Base-by-base conservation (phyloP, 306 rosid genomes). In the Lagenaria siceraria region DNA sequence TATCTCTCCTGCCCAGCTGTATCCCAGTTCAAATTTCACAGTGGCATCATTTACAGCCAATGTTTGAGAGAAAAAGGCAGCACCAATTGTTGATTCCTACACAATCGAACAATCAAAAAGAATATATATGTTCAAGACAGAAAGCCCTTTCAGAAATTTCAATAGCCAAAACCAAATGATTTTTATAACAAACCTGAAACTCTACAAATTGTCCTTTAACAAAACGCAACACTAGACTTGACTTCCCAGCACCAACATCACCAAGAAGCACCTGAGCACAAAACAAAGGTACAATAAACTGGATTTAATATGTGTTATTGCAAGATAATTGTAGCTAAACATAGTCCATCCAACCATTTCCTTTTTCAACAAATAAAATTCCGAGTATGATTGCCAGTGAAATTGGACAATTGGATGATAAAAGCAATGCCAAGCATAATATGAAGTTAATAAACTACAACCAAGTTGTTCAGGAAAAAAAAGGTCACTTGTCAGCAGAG, bases 1-100 rank as follows among this genome's bases (percentile, higher is more conserved):
- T 87, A 87, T 71, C 90, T 81, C 81, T 87, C 90, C 75, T 87
- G 90, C 81, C 90, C 90, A 9, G 90, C 90, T 69, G 90, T 87
- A 54, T 87, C 90, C 90, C 90, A 87, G 79, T 83, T 87, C 90
- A 75, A 87, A 87, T 72, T 87, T 87, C 22, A 87, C 91, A 70
- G 91, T 87, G 29, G 89, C 89, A 22, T 87, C 91, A 78, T 87
- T 85, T 46, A 87, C 91, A 11, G 91, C 91, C 83, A 87, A 85
- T 33, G 91, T 85, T 85, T 87, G 91, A 21, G 91, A 87, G 83
- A 87, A 87, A 79, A 87, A 87, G 27, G 91, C 91, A 80, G 91
- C 91, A 36, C 91, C 91, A 25, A 87, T 87, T 7, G 91, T 87
- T 12, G 91, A 87, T 85, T 87, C 91, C 91, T 87, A 78, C 48